Evolutionary conservation across 2,329 filamentous ascomycete genomes (phyloP), one percentile per base, ranked within the genome.

Genomic region (Cladophialophora immunda): DNA sequence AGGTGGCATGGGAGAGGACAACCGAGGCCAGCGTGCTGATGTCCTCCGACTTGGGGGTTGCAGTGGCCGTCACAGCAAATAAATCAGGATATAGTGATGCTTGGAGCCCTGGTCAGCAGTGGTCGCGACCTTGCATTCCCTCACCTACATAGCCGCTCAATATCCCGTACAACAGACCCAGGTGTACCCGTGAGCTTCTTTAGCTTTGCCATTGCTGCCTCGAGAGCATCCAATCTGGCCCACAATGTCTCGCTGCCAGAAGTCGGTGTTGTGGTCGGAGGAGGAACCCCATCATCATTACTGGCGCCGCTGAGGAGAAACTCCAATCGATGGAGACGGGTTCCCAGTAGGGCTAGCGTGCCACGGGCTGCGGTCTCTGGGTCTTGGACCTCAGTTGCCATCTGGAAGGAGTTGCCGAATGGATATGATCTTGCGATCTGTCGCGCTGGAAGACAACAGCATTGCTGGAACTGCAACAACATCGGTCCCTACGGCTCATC

Each of bases 1-100:
- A 75, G 15, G 81, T 75, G 7, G 81, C 81, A 67, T 82, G 81
- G 17, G 81, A 78, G 19, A 82, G 75, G 54, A 84, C 77, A 41
- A 70, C 71, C 25, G 76, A 73, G 1, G 78, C 69, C 1, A 75
- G 65, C 15, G 76, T 75, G 25, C 76, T 72, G 68, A 77, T 72
- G 32, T 71, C 69, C 64, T 70, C 60, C 1, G 64, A 60, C 32
- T 61, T 62, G 13, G 63, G 60, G 27, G 34, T 58, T 13, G 52
- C 71, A 29, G 73, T 32, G 9, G 50, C 47, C 55, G 34, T 36
- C 27, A 55, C 25, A 47, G 61, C 56, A 53, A 66, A 62, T 19
- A 68, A 52, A 67, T 73, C 58, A 38, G 57, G 68, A 61, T 66
- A 60, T 4, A 32, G 55, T 30, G 56, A 55, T 58, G 60, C 59